Evolutionary conservation across 345 rosid genomes (phyloP), one percentile per base, ranked within the genome.

Genomic region (Durio zibethinus): DNA sequence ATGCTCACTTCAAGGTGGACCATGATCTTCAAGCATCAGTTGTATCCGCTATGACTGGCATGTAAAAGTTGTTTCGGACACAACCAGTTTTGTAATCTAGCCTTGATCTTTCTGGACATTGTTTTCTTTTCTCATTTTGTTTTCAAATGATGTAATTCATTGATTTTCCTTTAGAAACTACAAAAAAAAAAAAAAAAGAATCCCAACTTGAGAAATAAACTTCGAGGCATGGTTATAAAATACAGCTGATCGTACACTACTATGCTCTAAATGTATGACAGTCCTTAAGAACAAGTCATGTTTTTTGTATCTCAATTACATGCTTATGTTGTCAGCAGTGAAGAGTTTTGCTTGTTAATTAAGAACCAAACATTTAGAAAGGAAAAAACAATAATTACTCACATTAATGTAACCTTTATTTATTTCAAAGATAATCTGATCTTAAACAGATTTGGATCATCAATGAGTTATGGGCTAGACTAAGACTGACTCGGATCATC

Each of bases 1-100:
- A 93, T 83, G 87, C 97, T 54, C 97, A 96, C 82, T 96, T 93
- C 86, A 90, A 89, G 82, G 98, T 93, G 75, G 97, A 93, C 78
- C 91, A 93, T 10, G 90, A 89, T 80, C 97, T 92, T 81, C 99
- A 92, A 81, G 83, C 94, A 56, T 90, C 97, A 15, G 98, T 93
- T 27, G 79, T 96, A 23, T 91, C 91, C 79, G 83, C 90, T 52
- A 75, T 31, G 76, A 79, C 71, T 72, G 47, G 31, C 20, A 33
- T 21, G 4, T 72, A 0, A 35, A 53, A 21, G 20, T 43, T 21
- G 31, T 35, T 75, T 61, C 67, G 15, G 0, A 1, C 2, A 12
- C 2, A n/a, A 33, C 27, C 18, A 33, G 31, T 72, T 53, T n/a
- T 35, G 47, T 15, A 52, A n/a, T 53, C 31, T 72, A 56, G 47